phyloP scores from a whole-genome alignment of 169 alveolate genomes.

The Plasmodium blacklocki region DNA sequence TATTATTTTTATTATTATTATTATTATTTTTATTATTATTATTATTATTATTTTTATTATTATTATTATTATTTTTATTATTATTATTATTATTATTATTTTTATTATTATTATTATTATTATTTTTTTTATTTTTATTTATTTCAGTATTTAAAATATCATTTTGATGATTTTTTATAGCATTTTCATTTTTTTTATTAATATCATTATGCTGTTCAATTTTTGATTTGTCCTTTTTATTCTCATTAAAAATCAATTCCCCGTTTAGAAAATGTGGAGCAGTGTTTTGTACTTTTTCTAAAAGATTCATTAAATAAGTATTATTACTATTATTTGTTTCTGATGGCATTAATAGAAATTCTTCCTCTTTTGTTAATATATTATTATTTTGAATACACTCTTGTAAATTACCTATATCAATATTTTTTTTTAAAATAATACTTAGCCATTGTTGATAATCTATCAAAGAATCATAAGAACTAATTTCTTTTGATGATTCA shows the following conservation, averaged over 20 bases:
- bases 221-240: not conserved
- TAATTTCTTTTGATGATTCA: conserved; percentile 9
- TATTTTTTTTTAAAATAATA: conserved; percentile 15
- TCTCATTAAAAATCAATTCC: conserved; percentile 64
- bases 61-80: no score
- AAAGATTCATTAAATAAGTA: not conserved
- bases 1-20: no score
- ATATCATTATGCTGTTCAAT: not conserved
- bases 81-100: no score
- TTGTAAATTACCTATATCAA: conserved; percentile 28
- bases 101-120: no score
- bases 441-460: conserved; percentile 72
- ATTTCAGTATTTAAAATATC: no score
- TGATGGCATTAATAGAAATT: conserved; percentile 41
- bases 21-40: no score
- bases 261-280: conserved; percentile 62
- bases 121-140: not conserved
- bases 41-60: no score
- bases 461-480: conserved; percentile 54
- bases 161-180: no score
- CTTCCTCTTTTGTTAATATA: conserved; percentile 56
- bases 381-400: conserved; percentile 18
- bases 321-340: not conserved
- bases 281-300: conserved; percentile 11
- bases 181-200: not conserved